A percentile compares a stretch with the other conserved stretches of the same genome.
Conservation (phyloP, 2,329 filamentous ascomycete species). For the Onygenales sp. region DNA sequence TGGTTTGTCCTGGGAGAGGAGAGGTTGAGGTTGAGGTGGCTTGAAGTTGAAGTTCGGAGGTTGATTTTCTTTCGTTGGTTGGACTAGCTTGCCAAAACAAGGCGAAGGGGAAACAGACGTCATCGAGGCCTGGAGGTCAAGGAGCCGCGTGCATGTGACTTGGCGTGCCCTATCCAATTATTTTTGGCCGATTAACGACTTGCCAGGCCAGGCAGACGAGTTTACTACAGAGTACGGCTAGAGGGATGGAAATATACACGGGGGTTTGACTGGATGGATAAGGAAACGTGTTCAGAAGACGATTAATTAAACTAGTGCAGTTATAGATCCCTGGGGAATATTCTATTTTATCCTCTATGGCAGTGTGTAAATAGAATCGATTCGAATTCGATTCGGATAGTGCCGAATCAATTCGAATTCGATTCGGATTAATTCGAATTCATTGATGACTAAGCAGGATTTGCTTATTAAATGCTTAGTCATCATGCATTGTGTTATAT, state of each 20-base stretch:
- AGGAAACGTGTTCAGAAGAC: neutral
- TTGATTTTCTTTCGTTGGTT: neutral
- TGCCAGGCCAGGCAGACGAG: conserved; percentile 1
- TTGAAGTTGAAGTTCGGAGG: neutral
- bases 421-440: no score
- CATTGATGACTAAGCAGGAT: no score
- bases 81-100: neutral
- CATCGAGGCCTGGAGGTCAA: conserved; percentile 1
- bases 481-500: no score
- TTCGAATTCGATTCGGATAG: no score
- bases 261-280: neutral
- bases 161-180: conserved; percentile 1
- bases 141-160: conserved; percentile 2
- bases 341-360: neutral
- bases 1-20: neutral
- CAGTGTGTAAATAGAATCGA: no score
- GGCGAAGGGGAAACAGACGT: conserved; percentile 4
- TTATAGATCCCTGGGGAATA: neutral
- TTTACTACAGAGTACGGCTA: neutral
- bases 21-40: neutral
- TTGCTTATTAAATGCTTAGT: no score
- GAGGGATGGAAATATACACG: neutral
- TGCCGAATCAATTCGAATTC: no score
- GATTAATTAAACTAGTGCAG: no score
- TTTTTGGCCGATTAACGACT: neutral